Evolutionary conservation across 2,329 filamentous ascomycete genomes (phyloP), one percentile per base, ranked within the genome.

Genomic region (Incumbomyces lentus): DNA sequence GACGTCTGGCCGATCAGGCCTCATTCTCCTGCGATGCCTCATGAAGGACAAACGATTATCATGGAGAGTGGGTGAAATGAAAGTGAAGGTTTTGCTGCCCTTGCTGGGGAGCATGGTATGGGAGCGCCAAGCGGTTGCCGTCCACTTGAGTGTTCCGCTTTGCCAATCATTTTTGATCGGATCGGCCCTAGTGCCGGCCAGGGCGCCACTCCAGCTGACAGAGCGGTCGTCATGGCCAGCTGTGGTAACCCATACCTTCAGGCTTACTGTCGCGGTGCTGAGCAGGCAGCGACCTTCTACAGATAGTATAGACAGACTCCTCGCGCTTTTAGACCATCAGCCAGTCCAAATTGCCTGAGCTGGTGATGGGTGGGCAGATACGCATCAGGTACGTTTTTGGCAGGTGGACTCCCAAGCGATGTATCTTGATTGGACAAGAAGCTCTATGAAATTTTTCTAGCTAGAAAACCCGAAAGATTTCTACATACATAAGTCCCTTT

Each of bases 51-150:
- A 12, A 31, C 38, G 13, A 38, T 38, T 16, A 30, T 13, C 22
- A 26, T 26, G 22, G 22, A 35, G 26, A 6, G n/a, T 29, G 14
- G 30, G 12, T 16, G 18, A 18, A 19, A 30, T 13, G 16, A 38
- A 30, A 30, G 18, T 38, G 42, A 45, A 38, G 34, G 42, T 37
- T 45, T 26, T 45, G 19, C 12, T 37, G 19, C 33, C 26, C 42
- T 29, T 38, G 33, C 42, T 45, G 6, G 42, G 22, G 34, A 37
- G 16, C 34, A 38, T 13, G 31, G 41, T 17, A 2, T 19, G 12
- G 33, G 37, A 38, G 10, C 18, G 42, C 42, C 42, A 45, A 45
- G 42, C 42, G 30, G 17, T 19, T n/a, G 31, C 5, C 40, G 17
- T 13, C 42, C 13, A 30, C 22, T 34, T 19, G 42, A 45, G 33